Evolutionary conservation across 805 yeast species (phyloP), one percentile per base, ranked within the genome.

Genomic region (Nakazawaea anatomiae): DNA sequence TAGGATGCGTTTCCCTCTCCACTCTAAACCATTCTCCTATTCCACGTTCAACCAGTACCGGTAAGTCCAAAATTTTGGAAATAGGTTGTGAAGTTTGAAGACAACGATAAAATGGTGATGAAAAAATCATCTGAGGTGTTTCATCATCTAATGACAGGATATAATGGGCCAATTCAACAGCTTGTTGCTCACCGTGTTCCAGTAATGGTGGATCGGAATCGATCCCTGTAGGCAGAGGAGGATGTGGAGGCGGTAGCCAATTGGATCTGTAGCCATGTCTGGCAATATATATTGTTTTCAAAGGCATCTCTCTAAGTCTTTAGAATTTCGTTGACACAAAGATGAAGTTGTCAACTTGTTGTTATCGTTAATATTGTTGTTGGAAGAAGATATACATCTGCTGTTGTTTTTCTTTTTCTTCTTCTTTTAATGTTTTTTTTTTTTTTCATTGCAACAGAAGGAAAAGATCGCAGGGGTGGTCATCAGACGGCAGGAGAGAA

Each of bases 231-330:
- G 96, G 96, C 39, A 83, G 79, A 2, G 85, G 80, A 0, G 87
- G 85, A 56, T 85, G 87, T 28, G 96, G 96, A 11, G 75, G 78
- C 1, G 79, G 54, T 60, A 79, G 73, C 96, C 96, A 89, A 62
- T 91, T 90, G 47, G 96, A 82, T 52, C 98, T 73, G 68, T 79
- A 89, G 0, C 98, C 99, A 67, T 92, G 98, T 66, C 94, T 80
- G 25, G 85, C 87, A 40, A 86, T 79, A 58, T 82, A 85, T 6
- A 87, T 81, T 2, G 82, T 79, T 56, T 77, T 73, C 8, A 86
- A 57, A 1, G 68, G 62, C 84, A 80, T 80, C n/a, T 27, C 35
- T 45, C 34, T 14, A 11, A 35, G 14, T 18, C 40, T 34, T 3
- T 34, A 40, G 1, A 11, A 5, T 18, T 27, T 5, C 2, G 11